Percentiles rank a stretch among this genome's conserved stretches.
Conservation (phyloP, 768 basidiomycete species). For the Kwoniella sp. region DNA sequence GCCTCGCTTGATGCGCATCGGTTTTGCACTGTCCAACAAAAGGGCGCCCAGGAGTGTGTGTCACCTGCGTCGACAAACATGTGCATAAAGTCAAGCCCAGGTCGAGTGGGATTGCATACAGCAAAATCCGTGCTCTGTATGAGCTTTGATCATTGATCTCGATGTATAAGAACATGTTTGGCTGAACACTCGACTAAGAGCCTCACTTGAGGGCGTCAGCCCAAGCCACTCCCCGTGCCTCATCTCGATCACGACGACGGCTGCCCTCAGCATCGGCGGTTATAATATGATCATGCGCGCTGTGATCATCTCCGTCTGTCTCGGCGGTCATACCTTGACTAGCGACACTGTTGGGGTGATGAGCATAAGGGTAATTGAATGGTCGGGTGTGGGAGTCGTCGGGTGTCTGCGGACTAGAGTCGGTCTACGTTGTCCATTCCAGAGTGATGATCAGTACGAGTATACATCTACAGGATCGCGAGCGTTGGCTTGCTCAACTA, state of each 20-base stretch:
- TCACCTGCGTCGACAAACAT: no score
- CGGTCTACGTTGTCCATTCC: not conserved
- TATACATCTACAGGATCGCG: not conserved
- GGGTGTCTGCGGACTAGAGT: not conserved
- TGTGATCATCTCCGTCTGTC: not conserved
- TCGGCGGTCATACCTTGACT: not conserved
- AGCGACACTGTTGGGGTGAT: not conserved
- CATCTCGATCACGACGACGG: not conserved
- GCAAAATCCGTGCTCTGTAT: no score
- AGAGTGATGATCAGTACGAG: not conserved
- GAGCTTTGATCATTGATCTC: no score
- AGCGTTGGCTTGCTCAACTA: no score
- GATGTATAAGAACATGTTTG: no score
- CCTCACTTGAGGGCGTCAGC: not conserved
- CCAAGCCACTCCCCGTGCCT: not conserved
- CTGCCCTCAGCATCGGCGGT: not conserved
- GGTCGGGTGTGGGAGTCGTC: not conserved
- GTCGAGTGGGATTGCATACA: no score
- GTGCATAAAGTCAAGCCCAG: no score
- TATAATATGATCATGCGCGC: not conserved
- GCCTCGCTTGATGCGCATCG: no score
- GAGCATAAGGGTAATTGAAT: not conserved
- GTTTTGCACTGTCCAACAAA: no score
- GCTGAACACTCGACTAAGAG: no score
- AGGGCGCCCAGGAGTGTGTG: no score